Conservation (phyloP, 306 rosid genomes). For the Rosa chinensis region DNA sequence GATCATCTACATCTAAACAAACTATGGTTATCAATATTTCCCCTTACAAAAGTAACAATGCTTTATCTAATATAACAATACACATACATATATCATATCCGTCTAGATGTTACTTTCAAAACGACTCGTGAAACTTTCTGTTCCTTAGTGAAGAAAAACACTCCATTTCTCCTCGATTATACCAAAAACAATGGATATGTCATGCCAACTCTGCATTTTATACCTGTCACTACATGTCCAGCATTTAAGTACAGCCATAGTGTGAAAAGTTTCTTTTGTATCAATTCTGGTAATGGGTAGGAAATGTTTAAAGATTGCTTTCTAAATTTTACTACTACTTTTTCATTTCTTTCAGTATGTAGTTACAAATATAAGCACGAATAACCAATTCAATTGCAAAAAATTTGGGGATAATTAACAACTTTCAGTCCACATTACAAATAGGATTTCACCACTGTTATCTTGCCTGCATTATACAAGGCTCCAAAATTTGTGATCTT, state of each 20-base stretch:
- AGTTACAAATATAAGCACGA: background rate
- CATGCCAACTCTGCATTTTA: background rate
- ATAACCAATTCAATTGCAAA: background rate
- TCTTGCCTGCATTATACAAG: background rate
- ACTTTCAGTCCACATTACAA: background rate
- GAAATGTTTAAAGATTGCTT: background rate
- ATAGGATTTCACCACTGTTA: background rate
- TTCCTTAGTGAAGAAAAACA: too few species aligned
- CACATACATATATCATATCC: too few species aligned
- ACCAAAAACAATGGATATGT: too few species aligned
- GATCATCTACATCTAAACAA: too few species aligned
- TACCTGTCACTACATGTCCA: background rate
- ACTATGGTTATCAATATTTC: too few species aligned
- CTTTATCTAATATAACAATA: too few species aligned
- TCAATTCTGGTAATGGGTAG: background rate
- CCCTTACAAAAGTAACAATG: too few species aligned
- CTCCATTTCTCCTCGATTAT: too few species aligned
- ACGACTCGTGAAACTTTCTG: too few species aligned
- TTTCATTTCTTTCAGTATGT: background rate
- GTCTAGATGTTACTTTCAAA: too few species aligned
- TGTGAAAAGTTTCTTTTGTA: background rate
- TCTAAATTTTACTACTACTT: background rate
- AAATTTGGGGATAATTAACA: background rate
- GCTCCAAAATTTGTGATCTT: background rate
- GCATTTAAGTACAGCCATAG: background rate